Conservation (phyloP, 345 rosid species). For the Heritiera fomes region DNA sequence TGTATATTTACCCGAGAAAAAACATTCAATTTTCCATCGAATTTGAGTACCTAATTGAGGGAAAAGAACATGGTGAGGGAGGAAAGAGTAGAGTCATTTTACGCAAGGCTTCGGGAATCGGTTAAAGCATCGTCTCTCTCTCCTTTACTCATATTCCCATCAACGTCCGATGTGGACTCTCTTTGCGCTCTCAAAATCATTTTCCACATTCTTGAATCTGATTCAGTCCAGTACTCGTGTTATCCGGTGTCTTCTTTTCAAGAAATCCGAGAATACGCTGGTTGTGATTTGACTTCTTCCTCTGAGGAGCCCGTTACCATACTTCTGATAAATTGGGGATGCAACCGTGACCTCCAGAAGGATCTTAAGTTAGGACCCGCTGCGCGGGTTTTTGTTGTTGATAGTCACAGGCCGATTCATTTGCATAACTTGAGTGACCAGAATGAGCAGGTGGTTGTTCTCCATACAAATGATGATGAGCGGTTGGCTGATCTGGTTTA, state of each 20-base stretch:
- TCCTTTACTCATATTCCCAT: slow-evolving; percentile 87
- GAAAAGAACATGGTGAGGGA: slow-evolving; percentile 70
- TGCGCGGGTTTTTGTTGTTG: slow-evolving; percentile 77
- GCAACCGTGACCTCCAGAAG: slow-evolving; percentile 70
- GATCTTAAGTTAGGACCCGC: slow-evolving; percentile 57
- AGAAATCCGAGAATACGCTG: slow-evolving; percentile 72
- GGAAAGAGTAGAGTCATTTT: slow-evolving; percentile 63
- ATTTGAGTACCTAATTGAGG: slow-evolving; percentile 20
- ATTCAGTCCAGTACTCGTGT: slow-evolving; percentile 88
- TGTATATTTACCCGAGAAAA: neutral
- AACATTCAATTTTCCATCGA: neutral
- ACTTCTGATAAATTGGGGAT: slow-evolving; percentile 86
- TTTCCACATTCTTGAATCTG: slow-evolving; percentile 82
- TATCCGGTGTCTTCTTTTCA: slow-evolving; percentile 88
- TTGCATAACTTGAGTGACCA: slow-evolving; percentile 72
- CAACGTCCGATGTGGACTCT: slow-evolving; percentile 89
- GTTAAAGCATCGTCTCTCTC: slow-evolving; percentile 52
- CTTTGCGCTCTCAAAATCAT: slow-evolving; percentile 84
- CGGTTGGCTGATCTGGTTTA: slow-evolving; percentile 76
- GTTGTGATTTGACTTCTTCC: slow-evolving; percentile 53
- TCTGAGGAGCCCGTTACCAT: slow-evolving; percentile 54
- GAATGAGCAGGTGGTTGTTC: slow-evolving; percentile 79
- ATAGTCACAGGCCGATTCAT: slow-evolving; percentile 94
- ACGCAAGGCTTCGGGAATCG: slow-evolving; percentile 71
- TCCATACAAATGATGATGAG: slow-evolving; percentile 83